Evolutionary conservation across 805 yeast species (phyloP), one percentile per base, ranked within the genome.

Genomic region (Zygotorulaspora florentina): DNA sequence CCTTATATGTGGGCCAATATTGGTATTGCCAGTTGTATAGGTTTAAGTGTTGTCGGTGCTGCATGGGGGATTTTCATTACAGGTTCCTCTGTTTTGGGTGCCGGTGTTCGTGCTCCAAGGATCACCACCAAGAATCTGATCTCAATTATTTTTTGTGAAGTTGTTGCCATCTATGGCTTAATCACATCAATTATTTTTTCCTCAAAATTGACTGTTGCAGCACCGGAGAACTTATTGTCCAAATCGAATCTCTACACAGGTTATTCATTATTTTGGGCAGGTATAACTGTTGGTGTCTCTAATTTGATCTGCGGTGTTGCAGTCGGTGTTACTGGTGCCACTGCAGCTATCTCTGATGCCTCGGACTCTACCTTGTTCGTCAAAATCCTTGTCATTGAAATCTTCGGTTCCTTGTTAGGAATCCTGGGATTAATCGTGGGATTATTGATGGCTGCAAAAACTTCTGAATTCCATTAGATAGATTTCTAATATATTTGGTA

Each of bases 61-160:
- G 98, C 98, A 4, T 93, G 99, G 99, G 99, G 99, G 53, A 93
- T 93, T 56, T 93, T 91, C 66, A 79, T 93, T 51, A 91, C 98
- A 2, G 99, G 99, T 34, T 76, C 96, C 1, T 81, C 96, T 25
- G 87, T 93, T 57, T 71, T 93, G 51, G 99, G 99, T 58, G 99
- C 99, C 2, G 99, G 99, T 73, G 97, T 93, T 49, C 87, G 87
- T 67, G 93, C 96, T 11, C 99, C 99, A 42, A 77, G 98, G 65
- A 95, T 93, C 64, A 90, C 98, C 36, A 93, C 99, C 45, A 93
- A 93, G 75, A 93, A 93, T 67, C 79, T 93, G 65, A 95, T 93
- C 54, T 86, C 95, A 35, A 93, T 93, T 67, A 95, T 93, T 71
- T 93, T 93, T 75, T 93, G 99, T 76, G 99, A 93, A 72, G 99